A percentile compares a stretch with the other conserved stretches of the same genome.
Conservation (phyloP, 2,329 filamentous ascomycete genomes). For the Cordyceps fumosorosea region DNA sequence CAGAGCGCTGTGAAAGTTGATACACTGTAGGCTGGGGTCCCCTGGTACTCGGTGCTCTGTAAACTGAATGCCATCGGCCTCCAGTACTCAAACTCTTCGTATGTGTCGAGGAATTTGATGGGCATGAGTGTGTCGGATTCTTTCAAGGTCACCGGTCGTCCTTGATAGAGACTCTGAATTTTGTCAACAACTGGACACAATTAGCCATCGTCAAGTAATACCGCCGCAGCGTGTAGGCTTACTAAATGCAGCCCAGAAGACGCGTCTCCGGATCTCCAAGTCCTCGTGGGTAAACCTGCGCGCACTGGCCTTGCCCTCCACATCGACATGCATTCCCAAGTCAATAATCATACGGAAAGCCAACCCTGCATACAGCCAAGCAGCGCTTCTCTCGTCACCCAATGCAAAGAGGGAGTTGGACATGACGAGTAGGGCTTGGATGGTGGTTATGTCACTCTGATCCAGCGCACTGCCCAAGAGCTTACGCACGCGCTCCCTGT, state of each 20-base stretch:
- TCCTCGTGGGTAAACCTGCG: not conserved
- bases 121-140: slow-evolving; percentile 40
- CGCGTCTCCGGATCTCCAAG: slow-evolving; percentile 36
- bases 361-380: slow-evolving; percentile 51
- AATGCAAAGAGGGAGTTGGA: slow-evolving; percentile 43
- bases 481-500: slow-evolving; percentile 36
- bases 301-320: slow-evolving; percentile 16
- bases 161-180: slow-evolving; percentile 38
- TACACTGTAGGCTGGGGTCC: slow-evolving; percentile 36
- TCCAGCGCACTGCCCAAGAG: slow-evolving; percentile 33
- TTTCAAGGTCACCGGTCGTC: slow-evolving; percentile 41
- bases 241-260: slow-evolving; percentile 39
- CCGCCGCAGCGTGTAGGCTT: not conserved
- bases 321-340: slow-evolving; percentile 44
- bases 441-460: slow-evolving; percentile 40
- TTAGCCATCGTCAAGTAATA: not conserved
- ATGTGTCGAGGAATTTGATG: slow-evolving; percentile 40
- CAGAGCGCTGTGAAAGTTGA: slow-evolving; percentile 37
- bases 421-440: slow-evolving; percentile 47
- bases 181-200: not conserved
- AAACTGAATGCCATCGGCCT: slow-evolving; percentile 25
- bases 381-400: slow-evolving; percentile 41
- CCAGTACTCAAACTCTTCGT: slow-evolving; percentile 48
- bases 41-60: slow-evolving; percentile 27
- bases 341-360: slow-evolving; percentile 51